Percentiles rank a stretch among this genome's conserved stretches.
phyloP scores from a whole-genome alignment of 441 rosid species.

The Manihot esculenta region DNA sequence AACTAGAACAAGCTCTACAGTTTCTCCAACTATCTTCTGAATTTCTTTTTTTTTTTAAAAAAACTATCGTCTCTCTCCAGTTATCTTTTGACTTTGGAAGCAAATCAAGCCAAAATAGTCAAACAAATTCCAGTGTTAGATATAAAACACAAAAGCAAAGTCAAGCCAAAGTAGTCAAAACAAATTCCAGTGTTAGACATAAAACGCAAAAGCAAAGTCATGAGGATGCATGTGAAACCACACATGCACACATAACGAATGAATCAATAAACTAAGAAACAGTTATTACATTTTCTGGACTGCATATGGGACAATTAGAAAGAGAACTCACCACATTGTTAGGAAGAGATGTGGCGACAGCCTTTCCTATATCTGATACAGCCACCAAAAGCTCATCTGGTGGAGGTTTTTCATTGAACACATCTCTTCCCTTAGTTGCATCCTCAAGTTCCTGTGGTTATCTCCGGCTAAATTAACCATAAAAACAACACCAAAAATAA shows the following conservation, averaged over 20 bases:
- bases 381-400: conserved; percentile 95
- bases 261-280: background rate
- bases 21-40: too few relatives aligned
- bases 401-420: conserved; percentile 96
- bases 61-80: too few relatives aligned
- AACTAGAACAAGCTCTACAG: too few relatives aligned
- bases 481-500: conserved; percentile 1
- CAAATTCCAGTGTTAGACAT: background rate
- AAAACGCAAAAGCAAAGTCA: background rate
- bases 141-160: background rate
- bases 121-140: background rate
- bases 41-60: too few relatives aligned
- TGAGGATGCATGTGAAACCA: too few relatives aligned
- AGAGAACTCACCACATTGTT: conserved; percentile 77
- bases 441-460: conserved; percentile 99
- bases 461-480: conserved; percentile 60
- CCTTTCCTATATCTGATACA: conserved; percentile 87
- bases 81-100: too few relatives aligned
- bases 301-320: background rate
- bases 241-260: background rate
- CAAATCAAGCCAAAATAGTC: too few relatives aligned
- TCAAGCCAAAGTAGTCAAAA: background rate
- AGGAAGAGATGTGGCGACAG: conserved; percentile 90
- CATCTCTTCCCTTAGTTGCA: conserved; percentile 92
- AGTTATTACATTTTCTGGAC: background rate